phyloP scores from a whole-genome alignment of 768 basidiomycete species.

The Flagelloscypha sp. region DNA sequence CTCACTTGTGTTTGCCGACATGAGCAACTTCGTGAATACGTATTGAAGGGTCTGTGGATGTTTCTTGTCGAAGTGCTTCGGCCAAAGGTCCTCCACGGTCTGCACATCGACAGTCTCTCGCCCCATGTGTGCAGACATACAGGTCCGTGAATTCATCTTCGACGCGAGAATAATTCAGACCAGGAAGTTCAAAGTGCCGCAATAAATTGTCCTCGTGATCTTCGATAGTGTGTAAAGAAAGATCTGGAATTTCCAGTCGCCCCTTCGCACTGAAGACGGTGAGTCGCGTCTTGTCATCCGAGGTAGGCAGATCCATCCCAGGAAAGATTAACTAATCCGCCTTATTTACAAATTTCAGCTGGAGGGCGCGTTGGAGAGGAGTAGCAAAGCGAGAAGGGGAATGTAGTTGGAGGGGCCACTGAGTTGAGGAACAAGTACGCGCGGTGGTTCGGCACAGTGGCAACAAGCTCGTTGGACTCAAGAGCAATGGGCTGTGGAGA shows the following conservation, averaged over 20 bases:
- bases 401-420: slow-evolving; percentile 35
- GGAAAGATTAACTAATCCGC: slow-evolving; percentile 53
- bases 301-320: slow-evolving; percentile 30
- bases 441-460: slow-evolving; percentile 44
- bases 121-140: slow-evolving; percentile 74
- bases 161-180: slow-evolving; percentile 4
- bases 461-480: slow-evolving; percentile 27
- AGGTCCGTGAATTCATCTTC: slow-evolving; percentile 20
- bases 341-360: slow-evolving; percentile 36
- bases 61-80: slow-evolving; percentile 43
- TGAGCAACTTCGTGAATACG: slow-evolving; percentile 65
- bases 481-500: background rate
- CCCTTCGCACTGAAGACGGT: slow-evolving; percentile 44
- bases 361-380: slow-evolving; percentile 42
- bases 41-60: slow-evolving; percentile 21
- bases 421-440: slow-evolving; percentile 53
- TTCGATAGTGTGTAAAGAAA: slow-evolving; percentile 44
- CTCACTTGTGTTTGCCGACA: slow-evolving; percentile 79
- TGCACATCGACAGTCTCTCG: slow-evolving; percentile 75
- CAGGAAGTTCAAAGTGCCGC: slow-evolving; percentile 24
- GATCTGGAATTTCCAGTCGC: slow-evolving; percentile 38
- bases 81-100: slow-evolving; percentile 53
- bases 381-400: slow-evolving; percentile 41
- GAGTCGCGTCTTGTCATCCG: slow-evolving; percentile 30
- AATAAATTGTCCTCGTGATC: slow-evolving; percentile 29